Percentiles rank a stretch among this genome's conserved stretches.
Conservation (phyloP, 495 filamentous ascomycete genomes). For the Hypoxylon subgilvum region DNA sequence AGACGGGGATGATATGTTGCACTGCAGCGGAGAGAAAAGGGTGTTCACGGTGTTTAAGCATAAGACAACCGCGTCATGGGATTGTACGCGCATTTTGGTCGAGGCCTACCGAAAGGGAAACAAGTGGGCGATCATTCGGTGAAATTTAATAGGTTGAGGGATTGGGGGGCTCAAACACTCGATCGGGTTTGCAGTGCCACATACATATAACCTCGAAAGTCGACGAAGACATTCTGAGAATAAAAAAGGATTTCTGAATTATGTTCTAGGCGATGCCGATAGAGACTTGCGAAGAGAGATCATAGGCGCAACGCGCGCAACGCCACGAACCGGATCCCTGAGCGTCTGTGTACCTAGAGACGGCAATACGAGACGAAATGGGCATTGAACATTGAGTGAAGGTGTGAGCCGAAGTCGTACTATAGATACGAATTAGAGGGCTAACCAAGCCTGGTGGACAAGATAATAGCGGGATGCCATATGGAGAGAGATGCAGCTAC, state of each 20-base stretch:
- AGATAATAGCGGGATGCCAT: slow-evolving; percentile 9
- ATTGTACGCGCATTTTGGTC: slow-evolving; percentile 24
- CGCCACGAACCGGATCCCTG: not conserved
- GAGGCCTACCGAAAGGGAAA: slow-evolving; percentile 25
- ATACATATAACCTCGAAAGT: not conserved
- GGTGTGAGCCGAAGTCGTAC: slow-evolving; percentile 6
- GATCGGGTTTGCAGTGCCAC: not conserved
- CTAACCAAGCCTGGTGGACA: slow-evolving; percentile 11
- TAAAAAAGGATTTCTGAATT: too few species aligned
- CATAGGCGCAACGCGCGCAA: slow-evolving; percentile 1
- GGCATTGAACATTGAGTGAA: slow-evolving; percentile 1
- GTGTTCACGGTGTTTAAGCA: slow-evolving; percentile 40
- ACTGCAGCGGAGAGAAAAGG: slow-evolving; percentile 42
- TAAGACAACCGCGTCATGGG: slow-evolving; percentile 40
- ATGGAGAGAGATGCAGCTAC: slow-evolving; percentile 3
- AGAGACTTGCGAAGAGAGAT: not conserved
- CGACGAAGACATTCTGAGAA: too few species aligned
- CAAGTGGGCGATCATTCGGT: slow-evolving; percentile 30
- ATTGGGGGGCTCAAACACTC: not conserved
- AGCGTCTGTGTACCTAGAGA: slow-evolving; percentile 1
- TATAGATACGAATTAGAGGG: slow-evolving; percentile 4
- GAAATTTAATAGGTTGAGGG: slow-evolving; percentile 27
- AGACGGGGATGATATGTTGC: slow-evolving; percentile 36
- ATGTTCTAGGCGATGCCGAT: too few species aligned
- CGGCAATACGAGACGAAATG: slow-evolving; percentile 11